These are phyloP conservation scores for Macaranga tanarius DNA, from an alignment of 441 rosid genomes.

Conservation along the genomic window DNA sequence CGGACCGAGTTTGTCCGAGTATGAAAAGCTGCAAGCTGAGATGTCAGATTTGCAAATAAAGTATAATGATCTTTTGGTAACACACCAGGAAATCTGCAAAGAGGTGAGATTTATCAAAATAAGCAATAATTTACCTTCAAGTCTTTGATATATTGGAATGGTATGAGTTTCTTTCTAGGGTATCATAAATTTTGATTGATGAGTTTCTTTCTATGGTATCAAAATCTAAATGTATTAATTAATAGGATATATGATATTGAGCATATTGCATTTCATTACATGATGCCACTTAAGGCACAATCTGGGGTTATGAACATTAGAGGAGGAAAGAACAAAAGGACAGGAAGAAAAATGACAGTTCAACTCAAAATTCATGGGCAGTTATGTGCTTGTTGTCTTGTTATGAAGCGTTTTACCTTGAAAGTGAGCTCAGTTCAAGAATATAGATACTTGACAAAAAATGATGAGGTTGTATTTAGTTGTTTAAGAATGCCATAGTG, in stretches of 20 bases:
- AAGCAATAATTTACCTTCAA: neutral
- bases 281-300: too few species aligned
- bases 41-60: slow-evolving; percentile 60
- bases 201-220: neutral
- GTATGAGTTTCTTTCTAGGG: neutral
- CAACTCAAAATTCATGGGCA: too few species aligned
- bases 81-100: slow-evolving; percentile 63
- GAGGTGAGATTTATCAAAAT: slow-evolving; percentile 42
- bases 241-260: too few species aligned
- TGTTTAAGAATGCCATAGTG: neutral
- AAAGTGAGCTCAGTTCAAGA: neutral
- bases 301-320: too few species aligned
- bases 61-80: slow-evolving; percentile 63
- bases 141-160: neutral
- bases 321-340: too few species aligned
- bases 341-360: too few species aligned
- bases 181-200: neutral
- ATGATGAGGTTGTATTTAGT: neutral
- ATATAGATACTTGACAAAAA: neutral
- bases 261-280: too few species aligned
- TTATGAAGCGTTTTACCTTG: neutral
- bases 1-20: slow-evolving; percentile 69
- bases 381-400: too few species aligned
- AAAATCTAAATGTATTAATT: neutral
- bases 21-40: slow-evolving; percentile 81